Evolutionary conservation across 2,329 filamentous ascomycete species (phyloP).

Genomic region (Gliomastix tumulicola): DNA sequence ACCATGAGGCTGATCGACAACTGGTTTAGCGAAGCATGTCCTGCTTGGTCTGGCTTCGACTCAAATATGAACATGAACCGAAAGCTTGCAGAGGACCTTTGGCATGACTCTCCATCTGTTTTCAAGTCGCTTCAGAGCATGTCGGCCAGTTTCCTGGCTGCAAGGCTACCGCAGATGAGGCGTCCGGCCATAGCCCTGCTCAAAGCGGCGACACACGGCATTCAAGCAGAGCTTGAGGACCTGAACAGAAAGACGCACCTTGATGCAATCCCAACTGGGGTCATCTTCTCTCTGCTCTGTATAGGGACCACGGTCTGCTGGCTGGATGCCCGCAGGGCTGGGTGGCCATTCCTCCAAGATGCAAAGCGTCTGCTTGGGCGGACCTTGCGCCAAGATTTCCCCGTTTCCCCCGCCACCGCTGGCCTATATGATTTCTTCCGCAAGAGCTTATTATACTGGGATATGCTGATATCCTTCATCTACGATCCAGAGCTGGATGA

Average conservation of each 20-base stretch:
- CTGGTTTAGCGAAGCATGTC: constrained; percentile 33
- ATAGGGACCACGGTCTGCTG: constrained; percentile 31
- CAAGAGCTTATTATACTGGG: constrained; percentile 30
- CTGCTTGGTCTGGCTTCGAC: constrained; percentile 33
- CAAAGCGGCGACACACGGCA: constrained; percentile 20
- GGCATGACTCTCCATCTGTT: constrained; percentile 26
- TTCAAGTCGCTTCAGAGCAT: constrained; percentile 31
- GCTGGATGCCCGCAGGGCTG: constrained; percentile 25
- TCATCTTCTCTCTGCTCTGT: constrained; percentile 29
- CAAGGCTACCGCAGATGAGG: constrained; percentile 24
- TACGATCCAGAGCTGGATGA: constrained; percentile 16
- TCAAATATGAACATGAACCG: constrained; percentile 30
- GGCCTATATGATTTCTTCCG: constrained; percentile 26
- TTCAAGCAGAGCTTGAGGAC: constrained; percentile 23
- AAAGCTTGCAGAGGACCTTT: constrained; percentile 25
- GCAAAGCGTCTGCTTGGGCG: constrained; percentile 16
- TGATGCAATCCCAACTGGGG: constrained; percentile 20
- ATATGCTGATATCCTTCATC: constrained; percentile 29
- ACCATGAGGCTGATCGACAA: constrained; percentile 20
- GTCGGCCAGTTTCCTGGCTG: constrained; percentile 28
- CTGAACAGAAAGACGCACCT: constrained; percentile 11
- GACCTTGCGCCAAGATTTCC: constrained; percentile 11
- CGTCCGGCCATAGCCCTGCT: constrained; percentile 23
- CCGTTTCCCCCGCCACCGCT: constrained; percentile 10
- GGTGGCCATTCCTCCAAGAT: constrained; percentile 22